Evolutionary conservation across 768 basidiomycete genomes (phyloP).

Genomic region (Xerocomellus chrysenteron): DNA sequence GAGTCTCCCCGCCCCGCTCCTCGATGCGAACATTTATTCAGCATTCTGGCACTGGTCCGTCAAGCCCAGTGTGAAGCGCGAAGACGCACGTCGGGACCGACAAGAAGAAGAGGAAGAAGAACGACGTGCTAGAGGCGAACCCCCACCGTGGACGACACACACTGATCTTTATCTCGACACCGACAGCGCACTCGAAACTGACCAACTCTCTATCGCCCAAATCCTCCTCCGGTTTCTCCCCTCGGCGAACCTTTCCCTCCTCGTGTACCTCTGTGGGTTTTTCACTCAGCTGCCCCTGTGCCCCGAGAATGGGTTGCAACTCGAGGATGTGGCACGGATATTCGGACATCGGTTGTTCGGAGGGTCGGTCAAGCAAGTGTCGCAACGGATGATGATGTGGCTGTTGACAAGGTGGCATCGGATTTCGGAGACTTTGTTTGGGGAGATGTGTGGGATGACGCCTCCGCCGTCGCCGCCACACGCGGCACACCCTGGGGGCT

Average conservation of each 20-base stretch:
- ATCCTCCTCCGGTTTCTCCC: conserved; percentile 52
- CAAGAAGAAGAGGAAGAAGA: conserved; percentile 36
- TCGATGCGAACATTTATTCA: conserved; percentile 41
- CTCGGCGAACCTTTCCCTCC: conserved; percentile 37
- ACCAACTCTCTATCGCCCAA: conserved; percentile 42
- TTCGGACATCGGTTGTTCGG: conserved; percentile 45
- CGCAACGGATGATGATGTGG: conserved; percentile 35
- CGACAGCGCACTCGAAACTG: conserved; percentile 28
- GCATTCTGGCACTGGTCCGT: conserved; percentile 47
- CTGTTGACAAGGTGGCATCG: conserved; percentile 27
- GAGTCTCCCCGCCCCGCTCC: conserved; percentile 45
- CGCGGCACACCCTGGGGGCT: background rate
- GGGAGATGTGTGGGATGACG: conserved; percentile 26
- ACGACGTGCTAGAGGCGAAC: conserved; percentile 27
- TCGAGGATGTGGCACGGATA: conserved; percentile 45
- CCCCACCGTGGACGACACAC: conserved; percentile 14
- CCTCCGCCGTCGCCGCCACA: conserved; percentile 10
- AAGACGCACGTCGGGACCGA: conserved; percentile 29
- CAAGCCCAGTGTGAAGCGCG: conserved; percentile 39
- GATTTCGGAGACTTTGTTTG: conserved; percentile 27
- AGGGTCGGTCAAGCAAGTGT: conserved; percentile 24
- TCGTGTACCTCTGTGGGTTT: conserved; percentile 47
- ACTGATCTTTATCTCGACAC: conserved; percentile 16
- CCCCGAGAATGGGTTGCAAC: conserved; percentile 48
- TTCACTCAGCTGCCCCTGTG: conserved; percentile 52